Conservation (phyloP, 805 yeast genomes). For the Lachancea cidri region DNA sequence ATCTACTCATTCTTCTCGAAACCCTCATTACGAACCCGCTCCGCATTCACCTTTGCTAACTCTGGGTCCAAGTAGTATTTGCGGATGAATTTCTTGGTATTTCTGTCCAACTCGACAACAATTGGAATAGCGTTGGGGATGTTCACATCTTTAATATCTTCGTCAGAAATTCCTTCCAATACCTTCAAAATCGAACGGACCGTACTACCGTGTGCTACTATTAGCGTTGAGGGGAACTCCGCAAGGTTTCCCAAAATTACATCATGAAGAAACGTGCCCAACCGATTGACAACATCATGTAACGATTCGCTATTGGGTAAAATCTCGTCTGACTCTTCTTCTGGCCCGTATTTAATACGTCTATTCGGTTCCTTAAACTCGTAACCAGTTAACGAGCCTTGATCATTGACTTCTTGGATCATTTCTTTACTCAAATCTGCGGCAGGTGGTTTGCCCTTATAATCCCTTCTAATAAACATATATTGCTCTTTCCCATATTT, state of each 20-base stretch:
- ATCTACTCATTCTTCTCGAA: conserved; percentile 27
- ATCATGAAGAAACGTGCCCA: conserved; percentile 53
- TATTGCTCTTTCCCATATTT: conserved; percentile 68
- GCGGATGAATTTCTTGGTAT: conserved; percentile 40
- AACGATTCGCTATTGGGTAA: conserved; percentile 73
- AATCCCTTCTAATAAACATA: conserved; percentile 77
- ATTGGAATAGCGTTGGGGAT: conserved; percentile 83
- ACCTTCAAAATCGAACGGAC: conserved; percentile 71
- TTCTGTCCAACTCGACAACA: conserved; percentile 55
- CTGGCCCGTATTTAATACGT: conserved; percentile 28
- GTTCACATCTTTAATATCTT: conserved; percentile 65
- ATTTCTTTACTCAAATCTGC: conserved; percentile 32
- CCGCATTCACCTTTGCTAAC: conserved; percentile 72
- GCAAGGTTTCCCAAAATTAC: conserved; percentile 42
- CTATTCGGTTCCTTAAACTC: conserved; percentile 36
- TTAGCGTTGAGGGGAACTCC: conserved; percentile 49
- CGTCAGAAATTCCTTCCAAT: conserved; percentile 59
- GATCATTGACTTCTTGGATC: conserved; percentile 36
- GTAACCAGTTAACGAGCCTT: conserved; percentile 28
- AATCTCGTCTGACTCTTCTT: conserved; percentile 35
- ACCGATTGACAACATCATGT: conserved; percentile 62
- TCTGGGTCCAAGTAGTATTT: conserved; percentile 75
- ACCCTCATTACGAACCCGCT: conserved; percentile 76
- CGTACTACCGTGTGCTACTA: conserved; percentile 80
- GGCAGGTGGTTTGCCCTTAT: conserved; percentile 63